These are phyloP conservation scores for Phytophthora sojae DNA, from an alignment of 352 stramenopile genomes.

Conservation along the genomic window DNA sequence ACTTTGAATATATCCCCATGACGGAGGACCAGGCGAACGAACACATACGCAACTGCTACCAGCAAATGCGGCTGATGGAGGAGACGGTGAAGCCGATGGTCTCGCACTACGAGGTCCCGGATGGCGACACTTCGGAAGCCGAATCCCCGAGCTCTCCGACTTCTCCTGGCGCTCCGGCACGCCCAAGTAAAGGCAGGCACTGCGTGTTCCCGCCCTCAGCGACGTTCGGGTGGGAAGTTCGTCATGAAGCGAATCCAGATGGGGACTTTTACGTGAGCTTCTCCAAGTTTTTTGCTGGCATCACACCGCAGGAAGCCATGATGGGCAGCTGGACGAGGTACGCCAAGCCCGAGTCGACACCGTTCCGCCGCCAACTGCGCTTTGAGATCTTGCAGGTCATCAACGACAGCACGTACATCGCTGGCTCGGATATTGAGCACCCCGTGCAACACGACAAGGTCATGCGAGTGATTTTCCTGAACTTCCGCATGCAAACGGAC, in stretches of 20 bases:
- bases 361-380: conserved; percentile 46
- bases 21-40: conserved; percentile 63
- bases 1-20: conserved; percentile 63
- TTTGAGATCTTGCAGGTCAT: conserved; percentile 57
- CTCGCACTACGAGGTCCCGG: conserved; percentile 36
- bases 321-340: conserved; percentile 46
- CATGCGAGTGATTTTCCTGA: conserved; percentile 56
- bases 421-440: conserved; percentile 53
- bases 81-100: conserved; percentile 48
- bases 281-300: conserved; percentile 52
- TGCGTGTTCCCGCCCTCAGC: conserved; percentile 53
- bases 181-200: conserved; percentile 10
- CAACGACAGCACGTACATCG: conserved; percentile 62
- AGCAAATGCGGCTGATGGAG: conserved; percentile 62
- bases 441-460: conserved; percentile 56
- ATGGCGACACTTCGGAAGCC: conserved; percentile 31
- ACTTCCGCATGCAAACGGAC: conserved; percentile 62
- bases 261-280: conserved; percentile 62
- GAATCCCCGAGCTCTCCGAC: conserved; percentile 24
- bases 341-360: conserved; percentile 32
- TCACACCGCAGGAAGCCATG: conserved; percentile 55
- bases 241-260: conserved; percentile 44
- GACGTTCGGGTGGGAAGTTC: conserved; percentile 66
- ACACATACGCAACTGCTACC: conserved; percentile 63
- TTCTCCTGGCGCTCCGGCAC: conserved; percentile 5